phyloP scores from a whole-genome alignment of 352 stramenopile genomes.

The Elongisporangium senticosum region DNA sequence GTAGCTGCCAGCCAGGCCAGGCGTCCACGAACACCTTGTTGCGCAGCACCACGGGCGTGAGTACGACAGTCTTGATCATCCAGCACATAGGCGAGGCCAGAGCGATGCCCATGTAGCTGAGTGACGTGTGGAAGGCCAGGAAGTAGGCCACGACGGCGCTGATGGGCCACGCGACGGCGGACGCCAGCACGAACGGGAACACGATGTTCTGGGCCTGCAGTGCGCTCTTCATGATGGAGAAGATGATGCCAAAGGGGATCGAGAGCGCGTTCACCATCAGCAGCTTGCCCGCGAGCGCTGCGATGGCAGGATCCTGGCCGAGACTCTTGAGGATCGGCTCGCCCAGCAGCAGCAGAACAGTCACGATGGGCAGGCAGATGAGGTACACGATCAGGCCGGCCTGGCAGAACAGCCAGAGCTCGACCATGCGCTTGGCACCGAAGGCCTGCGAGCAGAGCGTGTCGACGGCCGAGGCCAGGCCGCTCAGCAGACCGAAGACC shows the following conservation, averaged over 20 bases:
- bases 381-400: constrained; percentile 46
- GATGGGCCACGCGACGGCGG: constrained; percentile 30
- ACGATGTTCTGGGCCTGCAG: constrained; percentile 69
- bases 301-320: constrained; percentile 46
- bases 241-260: constrained; percentile 41
- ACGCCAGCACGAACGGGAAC: constrained; percentile 35
- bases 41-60: constrained; percentile 41
- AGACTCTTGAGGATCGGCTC: constrained; percentile 38
- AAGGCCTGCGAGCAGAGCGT: constrained; percentile 65
- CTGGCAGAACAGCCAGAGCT: constrained; percentile 64
- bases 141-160: constrained; percentile 40
- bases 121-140: constrained; percentile 43
- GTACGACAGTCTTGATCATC: constrained; percentile 34
- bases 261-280: constrained; percentile 29
- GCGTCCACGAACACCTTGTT: constrained; percentile 46
- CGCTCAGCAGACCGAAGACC: constrained; percentile 39
- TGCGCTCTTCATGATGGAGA: constrained; percentile 42
- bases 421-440: constrained; percentile 42
- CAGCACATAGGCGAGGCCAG: constrained; percentile 42
- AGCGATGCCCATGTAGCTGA: constrained; percentile 53
- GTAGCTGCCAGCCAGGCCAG: constrained; percentile 51
- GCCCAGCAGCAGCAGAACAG: constrained; percentile 32
- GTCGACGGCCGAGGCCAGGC: constrained; percentile 49
- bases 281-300: constrained; percentile 30
- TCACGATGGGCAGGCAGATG: constrained; percentile 28